These are phyloP conservation scores for Nigrospora osmanthi DNA, from an alignment of 2,329 filamentous ascomycete genomes.

Conservation along the genomic window DNA sequence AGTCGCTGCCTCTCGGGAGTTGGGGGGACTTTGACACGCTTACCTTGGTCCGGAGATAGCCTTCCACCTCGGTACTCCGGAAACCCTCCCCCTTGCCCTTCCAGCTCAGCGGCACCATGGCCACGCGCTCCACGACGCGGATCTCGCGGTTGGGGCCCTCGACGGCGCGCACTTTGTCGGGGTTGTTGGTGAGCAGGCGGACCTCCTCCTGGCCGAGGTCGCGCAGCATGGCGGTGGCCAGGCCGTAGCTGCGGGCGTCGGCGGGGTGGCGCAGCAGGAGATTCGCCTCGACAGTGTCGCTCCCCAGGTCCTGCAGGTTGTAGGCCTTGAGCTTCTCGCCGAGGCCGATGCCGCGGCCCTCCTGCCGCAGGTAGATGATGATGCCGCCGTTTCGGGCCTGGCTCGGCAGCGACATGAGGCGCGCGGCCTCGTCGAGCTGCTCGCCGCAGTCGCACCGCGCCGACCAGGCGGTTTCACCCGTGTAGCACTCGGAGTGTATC, in stretches of 20 bases:
- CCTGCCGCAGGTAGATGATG: conserved; percentile 91
- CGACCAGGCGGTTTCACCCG: conserved; percentile 96
- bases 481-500: conserved; percentile 98
- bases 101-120: conserved; percentile 95
- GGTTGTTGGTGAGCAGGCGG: conserved; percentile 87
- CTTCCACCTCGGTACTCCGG: conserved; percentile 80
- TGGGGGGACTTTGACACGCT: conserved; percentile 19
- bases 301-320: conserved; percentile 91
- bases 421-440: conserved; percentile 91
- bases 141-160: conserved; percentile 88
- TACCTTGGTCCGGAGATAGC: conserved; percentile 92
- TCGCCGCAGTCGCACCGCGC: conserved; percentile 96
- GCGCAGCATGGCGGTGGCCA: conserved; percentile 90
- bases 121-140: conserved; percentile 78
- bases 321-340: conserved; percentile 97
- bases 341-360: conserved; percentile 90
- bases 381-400: conserved; percentile 65
- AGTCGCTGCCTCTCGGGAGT: background rate
- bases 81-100: conserved; percentile 71
- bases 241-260: conserved; percentile 86
- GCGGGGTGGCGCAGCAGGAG: conserved; percentile 84
- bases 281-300: conserved; percentile 97
- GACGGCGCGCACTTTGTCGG: conserved; percentile 90
- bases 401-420: conserved; percentile 74
- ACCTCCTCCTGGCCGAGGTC: conserved; percentile 78